Evolutionary conservation across 2,329 filamentous ascomycete genomes (phyloP).

Genomic region (Neobulgaria alba): DNA sequence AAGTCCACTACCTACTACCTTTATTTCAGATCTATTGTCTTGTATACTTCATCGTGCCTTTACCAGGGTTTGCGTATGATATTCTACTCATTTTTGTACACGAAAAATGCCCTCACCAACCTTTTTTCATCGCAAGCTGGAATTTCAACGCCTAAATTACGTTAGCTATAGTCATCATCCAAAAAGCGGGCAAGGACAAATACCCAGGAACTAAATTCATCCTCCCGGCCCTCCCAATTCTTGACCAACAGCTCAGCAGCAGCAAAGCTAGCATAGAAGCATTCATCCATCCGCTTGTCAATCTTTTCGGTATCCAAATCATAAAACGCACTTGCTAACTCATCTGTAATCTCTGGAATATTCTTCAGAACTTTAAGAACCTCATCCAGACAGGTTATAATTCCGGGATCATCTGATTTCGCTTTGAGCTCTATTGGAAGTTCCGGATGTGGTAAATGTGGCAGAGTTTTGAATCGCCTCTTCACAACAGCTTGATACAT

Average conservation of each 20-base stretch:
- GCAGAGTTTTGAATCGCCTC: slow-evolving; percentile 55
- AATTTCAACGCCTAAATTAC: slow-evolving; percentile 22
- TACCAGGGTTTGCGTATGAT: too few species aligned
- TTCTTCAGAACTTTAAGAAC: slow-evolving; percentile 46
- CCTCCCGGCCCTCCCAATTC: slow-evolving; percentile 56
- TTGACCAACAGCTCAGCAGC: slow-evolving; percentile 46
- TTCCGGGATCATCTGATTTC: slow-evolving; percentile 11
- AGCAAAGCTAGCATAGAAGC: slow-evolving; percentile 50
- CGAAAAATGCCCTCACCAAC: neutral
- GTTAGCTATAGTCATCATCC: slow-evolving; percentile 3
- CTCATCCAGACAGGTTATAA: slow-evolving; percentile 41
- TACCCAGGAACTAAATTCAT: slow-evolving; percentile 73
- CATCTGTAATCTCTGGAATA: slow-evolving; percentile 61
- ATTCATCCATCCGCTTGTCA: slow-evolving; percentile 48
- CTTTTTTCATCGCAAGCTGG: slow-evolving; percentile 23
- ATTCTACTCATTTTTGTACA: too few species aligned
- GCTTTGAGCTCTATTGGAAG: slow-evolving; percentile 21
- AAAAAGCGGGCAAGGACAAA: slow-evolving; percentile 4
- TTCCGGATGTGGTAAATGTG: slow-evolving; percentile 35
- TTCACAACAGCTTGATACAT: slow-evolving; percentile 64
- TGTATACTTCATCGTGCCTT: too few species aligned
- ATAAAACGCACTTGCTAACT: slow-evolving; percentile 66
- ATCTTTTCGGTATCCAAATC: slow-evolving; percentile 52
- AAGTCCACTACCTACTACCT: too few species aligned
- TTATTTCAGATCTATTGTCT: too few species aligned